phyloP scores from a whole-genome alignment of 176 grass and related monocot genomes.

The Puya raimondii region DNA sequence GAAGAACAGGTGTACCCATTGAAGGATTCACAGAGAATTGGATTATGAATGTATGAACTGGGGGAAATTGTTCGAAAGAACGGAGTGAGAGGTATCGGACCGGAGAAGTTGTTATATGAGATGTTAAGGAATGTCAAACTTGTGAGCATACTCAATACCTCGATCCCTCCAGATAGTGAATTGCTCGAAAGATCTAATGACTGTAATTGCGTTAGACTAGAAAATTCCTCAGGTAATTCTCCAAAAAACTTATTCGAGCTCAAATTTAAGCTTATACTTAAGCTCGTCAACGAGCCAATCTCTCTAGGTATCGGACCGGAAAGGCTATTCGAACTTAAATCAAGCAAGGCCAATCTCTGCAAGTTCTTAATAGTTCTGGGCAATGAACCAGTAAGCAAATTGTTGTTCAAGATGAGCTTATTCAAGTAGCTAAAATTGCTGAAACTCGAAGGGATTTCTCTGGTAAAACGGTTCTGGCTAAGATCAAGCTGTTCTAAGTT shows the following conservation, averaged over 20 bases:
- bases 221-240: conserved; percentile 72
- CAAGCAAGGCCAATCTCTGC: conserved; percentile 80
- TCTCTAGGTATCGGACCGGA: conserved; percentile 51
- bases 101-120: conserved; percentile 94
- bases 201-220: conserved; percentile 68
- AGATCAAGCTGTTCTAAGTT: conserved; percentile 93
- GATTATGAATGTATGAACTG: conserved; percentile 54
- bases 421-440: conserved; percentile 95
- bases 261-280: conserved; percentile 76
- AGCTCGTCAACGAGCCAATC: conserved; percentile 51
- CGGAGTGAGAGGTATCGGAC: conserved; percentile 68
- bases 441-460: conserved; percentile 62
- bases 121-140: conserved; percentile 86
- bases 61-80: conserved; percentile 70
- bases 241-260: conserved; percentile 74
- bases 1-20: conserved; percentile 66
- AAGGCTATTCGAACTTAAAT: conserved; percentile 60
- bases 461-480: conserved; percentile 61
- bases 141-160: conserved; percentile 51
- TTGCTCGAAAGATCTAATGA: conserved; percentile 73
- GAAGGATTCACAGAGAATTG: conserved; percentile 60
- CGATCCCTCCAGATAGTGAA: conserved; percentile 54
- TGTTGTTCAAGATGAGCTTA: conserved; percentile 73
- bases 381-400: conserved; percentile 48
- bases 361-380: conserved; percentile 60